Evolutionary conservation across 345 rosid genomes (phyloP), one percentile per base, ranked within the genome.

Genomic region (Laguncularia racemosa): DNA sequence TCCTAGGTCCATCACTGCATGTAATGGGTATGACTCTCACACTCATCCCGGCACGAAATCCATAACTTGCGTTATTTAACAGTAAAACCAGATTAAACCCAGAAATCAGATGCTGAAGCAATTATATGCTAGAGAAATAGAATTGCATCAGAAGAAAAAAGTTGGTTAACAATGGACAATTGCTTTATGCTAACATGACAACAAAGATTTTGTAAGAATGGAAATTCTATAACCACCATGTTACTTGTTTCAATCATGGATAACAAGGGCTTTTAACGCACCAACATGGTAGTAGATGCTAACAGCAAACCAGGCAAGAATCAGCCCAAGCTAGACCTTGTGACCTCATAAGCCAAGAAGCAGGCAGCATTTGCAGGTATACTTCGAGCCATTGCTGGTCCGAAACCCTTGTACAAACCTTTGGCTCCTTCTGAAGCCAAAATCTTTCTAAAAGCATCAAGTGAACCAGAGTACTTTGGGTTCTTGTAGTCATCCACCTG

Each of bases 311-410:
- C 40, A 21, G 46, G 14, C 18, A 19, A 51, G n/a, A 18, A 14
- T 81, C 76, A 89, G 1, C 90, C 90, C 69, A 95, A 76, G 71
- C 93, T 83, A 14, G 99, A 78, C 59, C 84, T 88, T 18, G 88
- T 81, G 70, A 95, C 71, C 69, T 95, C 99, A 52, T 81, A 85
- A 8, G 88, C 97, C 83, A 90, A 77, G 92, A 95, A 95, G 67
- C 96, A 90, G 16, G 96, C 99, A 43, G 96, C 97, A 80, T 95
- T 95, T 18, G 99, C 99, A 26, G 97, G 97, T 47, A 95, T 74
- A 62, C 99, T 95, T 61, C 96, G 77, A 13, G 77, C 95, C 99
- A 95, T 87, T 48, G 99, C 97, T 28, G 97, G 92, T 53, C 95
- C 86, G 21, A 95, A 95, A 23, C 99, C 99, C 71, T 78, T 90